Evolutionary conservation across 768 basidiomycete genomes (phyloP).

Genomic region (Suillus spraguei): DNA sequence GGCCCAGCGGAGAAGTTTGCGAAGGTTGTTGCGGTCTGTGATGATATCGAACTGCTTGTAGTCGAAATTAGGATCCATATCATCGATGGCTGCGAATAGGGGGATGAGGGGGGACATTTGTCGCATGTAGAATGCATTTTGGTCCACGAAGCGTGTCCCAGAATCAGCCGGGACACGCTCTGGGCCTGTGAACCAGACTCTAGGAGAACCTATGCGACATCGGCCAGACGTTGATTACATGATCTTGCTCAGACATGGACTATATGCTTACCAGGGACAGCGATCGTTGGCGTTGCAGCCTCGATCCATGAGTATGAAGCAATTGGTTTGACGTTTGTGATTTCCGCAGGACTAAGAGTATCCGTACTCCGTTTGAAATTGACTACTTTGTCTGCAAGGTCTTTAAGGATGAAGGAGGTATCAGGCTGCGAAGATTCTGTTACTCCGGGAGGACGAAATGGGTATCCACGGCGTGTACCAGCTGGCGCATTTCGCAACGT

Average conservation of each 20-base stretch:
- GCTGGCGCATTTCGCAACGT: not conserved
- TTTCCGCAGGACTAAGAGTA: constrained; percentile 24
- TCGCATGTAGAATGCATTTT: constrained; percentile 52
- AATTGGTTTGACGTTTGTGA: constrained; percentile 43
- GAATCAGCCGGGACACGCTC: constrained; percentile 56
- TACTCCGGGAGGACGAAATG: not conserved
- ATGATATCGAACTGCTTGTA: constrained; percentile 45
- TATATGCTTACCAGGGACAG: constrained; percentile 45
- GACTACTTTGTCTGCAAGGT: constrained; percentile 21
- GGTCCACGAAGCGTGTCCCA: constrained; percentile 54
- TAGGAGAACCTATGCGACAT: constrained; percentile 53
- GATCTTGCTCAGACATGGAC: not conserved
- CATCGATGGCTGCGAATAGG: constrained; percentile 65
- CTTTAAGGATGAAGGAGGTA: constrained; percentile 24
- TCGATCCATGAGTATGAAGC: constrained; percentile 61
- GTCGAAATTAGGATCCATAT: constrained; percentile 28
- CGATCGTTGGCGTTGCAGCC: constrained; percentile 45
- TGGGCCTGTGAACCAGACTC: constrained; percentile 57
- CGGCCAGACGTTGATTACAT: not conserved
- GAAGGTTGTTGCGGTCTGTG: constrained; percentile 66
- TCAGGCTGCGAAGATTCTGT: constrained; percentile 1
- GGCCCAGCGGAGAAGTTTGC: constrained; percentile 67
- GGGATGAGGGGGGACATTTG: constrained; percentile 44
- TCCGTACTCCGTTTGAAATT: constrained; percentile 19
- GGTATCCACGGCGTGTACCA: not conserved